phyloP scores from a whole-genome alignment of 2,329 filamentous ascomycete species.

The Curvularia verruculosa region DNA sequence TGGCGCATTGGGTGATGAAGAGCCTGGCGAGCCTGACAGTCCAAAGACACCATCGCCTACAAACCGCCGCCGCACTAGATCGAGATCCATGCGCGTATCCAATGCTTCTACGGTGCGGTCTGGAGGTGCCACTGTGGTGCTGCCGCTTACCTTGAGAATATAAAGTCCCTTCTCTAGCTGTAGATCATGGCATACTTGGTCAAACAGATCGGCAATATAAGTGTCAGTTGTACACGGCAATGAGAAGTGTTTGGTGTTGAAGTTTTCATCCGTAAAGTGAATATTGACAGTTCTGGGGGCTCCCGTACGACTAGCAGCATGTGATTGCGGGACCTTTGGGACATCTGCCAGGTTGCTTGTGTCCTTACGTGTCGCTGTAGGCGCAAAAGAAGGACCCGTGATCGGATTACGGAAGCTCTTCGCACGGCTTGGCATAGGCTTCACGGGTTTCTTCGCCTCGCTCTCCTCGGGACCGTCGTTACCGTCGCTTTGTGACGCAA shows the following conservation, averaged over 20 bases:
- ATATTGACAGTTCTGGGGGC: conserved; percentile 74
- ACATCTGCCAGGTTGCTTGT: conserved; percentile 53
- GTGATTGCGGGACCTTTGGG: conserved; percentile 51
- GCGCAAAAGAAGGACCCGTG: conserved; percentile 56
- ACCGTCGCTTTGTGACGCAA: conserved; percentile 26
- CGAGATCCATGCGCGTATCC: conserved; percentile 74
- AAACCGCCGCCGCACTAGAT: conserved; percentile 76
- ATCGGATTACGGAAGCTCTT: conserved; percentile 58
- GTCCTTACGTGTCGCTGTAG: conserved; percentile 55
- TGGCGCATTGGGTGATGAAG: conserved; percentile 71
- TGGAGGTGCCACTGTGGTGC: conserved; percentile 74
- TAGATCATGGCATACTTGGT: conserved; percentile 76
- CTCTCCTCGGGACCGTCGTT: conserved; percentile 20
- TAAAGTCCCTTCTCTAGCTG: conserved; percentile 80
- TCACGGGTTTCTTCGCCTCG: conserved; percentile 29
- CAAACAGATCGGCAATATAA: conserved; percentile 81
- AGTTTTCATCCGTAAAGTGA: conserved; percentile 72
- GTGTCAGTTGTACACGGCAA: conserved; percentile 81
- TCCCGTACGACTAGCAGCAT: conserved; percentile 64
- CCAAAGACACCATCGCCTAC: conserved; percentile 74
- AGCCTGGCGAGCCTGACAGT: conserved; percentile 71
- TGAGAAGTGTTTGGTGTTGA: conserved; percentile 72
- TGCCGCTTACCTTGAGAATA: conserved; percentile 77
- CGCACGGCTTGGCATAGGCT: conserved; percentile 45
- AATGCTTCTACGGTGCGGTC: conserved; percentile 82